Base-by-base conservation (phyloP, 2,329 filamentous ascomycete species). In the Hypoxylon sp. region DNA sequence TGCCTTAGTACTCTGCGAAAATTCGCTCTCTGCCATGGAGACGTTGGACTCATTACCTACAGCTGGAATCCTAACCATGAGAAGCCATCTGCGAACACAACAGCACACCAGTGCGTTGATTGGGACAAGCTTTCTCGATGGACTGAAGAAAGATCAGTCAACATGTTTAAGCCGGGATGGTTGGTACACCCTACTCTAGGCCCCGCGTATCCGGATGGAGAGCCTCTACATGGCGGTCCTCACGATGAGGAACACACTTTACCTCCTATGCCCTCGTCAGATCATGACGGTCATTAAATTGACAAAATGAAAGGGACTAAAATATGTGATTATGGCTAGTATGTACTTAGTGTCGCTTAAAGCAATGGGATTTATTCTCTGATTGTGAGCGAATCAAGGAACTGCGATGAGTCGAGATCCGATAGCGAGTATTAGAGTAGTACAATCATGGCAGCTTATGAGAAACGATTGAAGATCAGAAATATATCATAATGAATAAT, bases 1-100 rank as follows among this genome's bases (percentile, higher is more conserved):
- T 65, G 62, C 17, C 53, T 65, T 37, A 58, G 59, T 27, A 53
- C 50, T 40, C 48, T 65, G 4, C 62, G 62, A 6, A 57, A 60
- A 35, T 46, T 37, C 17, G 62, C 56, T 27, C 53, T 65, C 27
- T 65, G 62, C 17, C 62, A 65, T 25, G 62, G 62, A 22, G 62
- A 65, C 20, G 53, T 60, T 14, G 55, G 54, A n/a, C 62, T 65
- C 8, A 65, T 59, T 14, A 61, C 56, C 8, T 65, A 65, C 30
- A 42, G 51, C 14, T 65, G 62, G 62, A 37, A 42, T 35, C 30
- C 58, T 2, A 37, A 65, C 25, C 14, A 54, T 2, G 30, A 35
- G 14, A 48, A 54, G 31, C 62, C 62, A 30, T 31, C 59, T 8
- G 62, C 62, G 13, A 59, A 61, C 40, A 40, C 48, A 7, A 65